phyloP scores from a whole-genome alignment of 140 eudicot genomes.

The Bidens hawaiensis region DNA sequence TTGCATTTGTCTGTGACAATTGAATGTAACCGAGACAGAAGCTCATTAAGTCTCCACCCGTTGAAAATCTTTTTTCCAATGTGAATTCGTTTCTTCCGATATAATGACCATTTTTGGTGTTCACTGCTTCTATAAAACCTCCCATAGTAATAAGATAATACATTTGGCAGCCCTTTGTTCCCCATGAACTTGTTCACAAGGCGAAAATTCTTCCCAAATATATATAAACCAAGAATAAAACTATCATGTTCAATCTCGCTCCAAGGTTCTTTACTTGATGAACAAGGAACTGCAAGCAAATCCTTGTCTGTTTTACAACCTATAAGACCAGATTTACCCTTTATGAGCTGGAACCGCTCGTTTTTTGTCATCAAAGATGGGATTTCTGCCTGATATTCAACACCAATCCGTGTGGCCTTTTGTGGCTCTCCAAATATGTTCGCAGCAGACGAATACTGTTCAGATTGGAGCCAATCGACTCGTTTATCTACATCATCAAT shows the following conservation, averaged over 20 bases:
- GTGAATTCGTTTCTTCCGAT: constrained; percentile 47
- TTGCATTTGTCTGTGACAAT: constrained; percentile 48
- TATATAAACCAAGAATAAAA: constrained; percentile 71
- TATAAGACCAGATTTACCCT: not conserved
- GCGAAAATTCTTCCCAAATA: constrained; percentile 72
- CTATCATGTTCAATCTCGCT: constrained; percentile 50
- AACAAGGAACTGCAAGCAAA: constrained; percentile 51
- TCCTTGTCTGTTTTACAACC: not conserved
- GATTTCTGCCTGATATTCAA: constrained; percentile 53
- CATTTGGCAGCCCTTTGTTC: constrained; percentile 45
- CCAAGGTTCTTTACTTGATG: constrained; percentile 40
- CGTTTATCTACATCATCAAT: constrained; percentile 15
- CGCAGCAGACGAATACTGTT: constrained; percentile 8
- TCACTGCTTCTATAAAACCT: constrained; percentile 46
- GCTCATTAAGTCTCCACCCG: constrained; percentile 69
- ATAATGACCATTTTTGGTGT: constrained; percentile 53
- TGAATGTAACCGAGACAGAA: constrained; percentile 51
- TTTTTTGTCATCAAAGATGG: constrained; percentile 34
- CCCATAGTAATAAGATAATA: constrained; percentile 56
- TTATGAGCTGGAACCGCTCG: constrained; percentile 14
- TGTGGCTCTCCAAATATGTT: constrained; percentile 32
- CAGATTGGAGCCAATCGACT: constrained; percentile 24
- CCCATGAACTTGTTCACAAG: constrained; percentile 53
- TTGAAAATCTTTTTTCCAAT: constrained; percentile 67
- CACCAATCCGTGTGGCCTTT: constrained; percentile 48